Evolutionary conservation across 495 filamentous ascomycete species (phyloP).

Genomic region (Aspergillus diversus): DNA sequence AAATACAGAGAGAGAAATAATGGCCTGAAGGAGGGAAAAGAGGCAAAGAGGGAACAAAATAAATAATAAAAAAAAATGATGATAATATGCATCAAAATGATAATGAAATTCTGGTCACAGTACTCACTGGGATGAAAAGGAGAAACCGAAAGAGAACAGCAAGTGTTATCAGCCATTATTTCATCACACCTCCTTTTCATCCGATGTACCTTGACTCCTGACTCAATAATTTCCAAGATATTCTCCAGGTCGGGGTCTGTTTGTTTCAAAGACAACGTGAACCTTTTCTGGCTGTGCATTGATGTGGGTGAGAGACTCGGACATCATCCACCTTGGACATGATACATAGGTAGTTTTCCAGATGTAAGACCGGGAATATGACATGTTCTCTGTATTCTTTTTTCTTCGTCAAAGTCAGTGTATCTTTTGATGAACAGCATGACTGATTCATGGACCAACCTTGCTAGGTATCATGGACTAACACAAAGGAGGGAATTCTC

Average conservation of each 20-base stretch:
- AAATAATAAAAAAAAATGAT: neutral
- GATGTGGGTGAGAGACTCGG: neutral
- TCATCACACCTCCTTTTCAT: too few species aligned
- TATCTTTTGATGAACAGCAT: neutral
- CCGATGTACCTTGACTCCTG: too few species aligned
- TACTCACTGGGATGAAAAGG: too few species aligned
- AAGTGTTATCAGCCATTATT: neutral
- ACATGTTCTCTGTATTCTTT: neutral
- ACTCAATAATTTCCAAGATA: too few species aligned
- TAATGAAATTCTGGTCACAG: too few species aligned
- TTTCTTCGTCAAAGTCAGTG: neutral
- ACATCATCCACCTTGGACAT: neutral
- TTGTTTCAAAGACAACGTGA: too few species aligned
- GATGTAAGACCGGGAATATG: neutral
- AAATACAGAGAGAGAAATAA: neutral
- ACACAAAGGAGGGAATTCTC: slow-evolving; percentile 6
- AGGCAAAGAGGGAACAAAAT: neutral
- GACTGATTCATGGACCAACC: slow-evolving; percentile 16
- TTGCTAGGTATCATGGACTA: slow-evolving; percentile 25
- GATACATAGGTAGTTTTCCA: neutral
- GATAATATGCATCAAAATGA: neutral
- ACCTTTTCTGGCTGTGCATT: too few species aligned
- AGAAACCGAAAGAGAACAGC: too few species aligned
- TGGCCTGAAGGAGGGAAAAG: neutral
- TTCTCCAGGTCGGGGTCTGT: too few species aligned